Conservation (phyloP, 108 stramenopile species). For the Conticribra weissflogii region DNA sequence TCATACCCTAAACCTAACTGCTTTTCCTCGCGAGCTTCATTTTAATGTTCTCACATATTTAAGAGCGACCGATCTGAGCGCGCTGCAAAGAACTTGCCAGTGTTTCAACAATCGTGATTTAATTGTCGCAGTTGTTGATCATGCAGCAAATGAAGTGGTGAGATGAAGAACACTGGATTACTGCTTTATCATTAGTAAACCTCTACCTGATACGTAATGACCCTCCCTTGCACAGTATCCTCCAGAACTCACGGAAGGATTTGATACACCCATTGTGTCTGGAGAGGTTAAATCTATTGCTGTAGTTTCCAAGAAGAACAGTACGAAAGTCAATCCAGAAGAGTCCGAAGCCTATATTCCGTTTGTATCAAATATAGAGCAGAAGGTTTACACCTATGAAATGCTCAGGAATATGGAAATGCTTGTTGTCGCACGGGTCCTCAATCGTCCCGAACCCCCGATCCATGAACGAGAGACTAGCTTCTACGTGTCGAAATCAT, state of each 20-base stretch:
- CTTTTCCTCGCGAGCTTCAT: slow-evolving; percentile 71
- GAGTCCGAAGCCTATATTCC: slow-evolving; percentile 1
- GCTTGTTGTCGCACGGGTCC: slow-evolving; percentile 84
- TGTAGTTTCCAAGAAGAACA: slow-evolving; percentile 39
- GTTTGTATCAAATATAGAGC: too few relatives aligned
- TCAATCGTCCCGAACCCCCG: slow-evolving; percentile 80
- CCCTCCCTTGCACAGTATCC: slow-evolving; percentile 51
- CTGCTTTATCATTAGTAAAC: too few relatives aligned
- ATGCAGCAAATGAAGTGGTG: slow-evolving; percentile 63
- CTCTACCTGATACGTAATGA: too few relatives aligned
- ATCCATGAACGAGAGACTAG: slow-evolving; percentile 44
- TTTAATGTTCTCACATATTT: slow-evolving; percentile 80
- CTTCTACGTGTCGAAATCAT: slow-evolving; percentile 83
- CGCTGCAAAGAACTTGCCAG: slow-evolving; percentile 69
- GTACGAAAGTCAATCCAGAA: slow-evolving; percentile 16
- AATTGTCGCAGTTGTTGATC: slow-evolving; percentile 61
- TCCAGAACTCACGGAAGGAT: slow-evolving; percentile 69
- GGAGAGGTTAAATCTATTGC: slow-evolving; percentile 49
- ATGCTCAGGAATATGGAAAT: slow-evolving; percentile 88
- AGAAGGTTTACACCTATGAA: slow-evolving; percentile 66
- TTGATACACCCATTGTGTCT: slow-evolving; percentile 52
- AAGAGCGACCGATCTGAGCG: slow-evolving; percentile 80
- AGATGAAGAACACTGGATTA: too few relatives aligned
- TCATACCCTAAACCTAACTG: not conserved
- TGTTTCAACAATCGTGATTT: slow-evolving; percentile 67